These are phyloP conservation scores for Cercospora nicotianae DNA, from an alignment of 2,329 filamentous ascomycete species.

Conservation along the genomic window DNA sequence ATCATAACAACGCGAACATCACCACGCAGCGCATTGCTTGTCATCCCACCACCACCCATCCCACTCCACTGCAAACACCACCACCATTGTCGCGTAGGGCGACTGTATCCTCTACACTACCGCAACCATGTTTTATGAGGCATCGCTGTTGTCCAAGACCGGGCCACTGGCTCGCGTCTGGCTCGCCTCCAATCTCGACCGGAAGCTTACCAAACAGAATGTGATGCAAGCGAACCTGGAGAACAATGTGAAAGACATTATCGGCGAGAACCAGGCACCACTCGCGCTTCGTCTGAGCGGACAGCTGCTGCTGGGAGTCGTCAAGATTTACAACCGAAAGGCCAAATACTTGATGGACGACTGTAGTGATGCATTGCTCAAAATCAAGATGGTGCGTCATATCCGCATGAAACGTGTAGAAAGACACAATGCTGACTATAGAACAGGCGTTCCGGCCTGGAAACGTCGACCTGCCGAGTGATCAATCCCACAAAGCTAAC, in stretches of 20 bases:
- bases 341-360: slow-evolving; percentile 94
- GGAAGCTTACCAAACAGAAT: slow-evolving; percentile 96
- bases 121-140: slow-evolving; percentile 87
- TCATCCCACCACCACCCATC: slow-evolving; percentile 5
- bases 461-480: slow-evolving; percentile 91
- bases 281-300: slow-evolving; percentile 93
- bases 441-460: slow-evolving; percentile 86
- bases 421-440: slow-evolving; percentile 1
- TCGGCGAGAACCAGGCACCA: slow-evolving; percentile 86
- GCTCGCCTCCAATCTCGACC: slow-evolving; percentile 96
- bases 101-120: slow-evolving; percentile 10
- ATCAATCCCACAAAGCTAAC: slow-evolving; percentile 72
- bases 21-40: slow-evolving; percentile 19
- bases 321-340: slow-evolving; percentile 96
- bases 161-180: slow-evolving; percentile 96
- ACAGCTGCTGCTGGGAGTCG: slow-evolving; percentile 90
- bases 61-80: neutral
- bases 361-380: slow-evolving; percentile 94
- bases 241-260: slow-evolving; percentile 92
- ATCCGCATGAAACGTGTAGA: neutral
- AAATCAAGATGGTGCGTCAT: slow-evolving; percentile 87
- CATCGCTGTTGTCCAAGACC: slow-evolving; percentile 92
- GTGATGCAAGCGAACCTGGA: slow-evolving; percentile 93
- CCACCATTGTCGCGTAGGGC: slow-evolving; percentile 17
- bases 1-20: slow-evolving; percentile 28